A percentile compares a stretch with the other conserved stretches of the same genome.
Conservation (phyloP, 2,329 filamentous ascomycete genomes). For the Beauveria medogensis region DNA sequence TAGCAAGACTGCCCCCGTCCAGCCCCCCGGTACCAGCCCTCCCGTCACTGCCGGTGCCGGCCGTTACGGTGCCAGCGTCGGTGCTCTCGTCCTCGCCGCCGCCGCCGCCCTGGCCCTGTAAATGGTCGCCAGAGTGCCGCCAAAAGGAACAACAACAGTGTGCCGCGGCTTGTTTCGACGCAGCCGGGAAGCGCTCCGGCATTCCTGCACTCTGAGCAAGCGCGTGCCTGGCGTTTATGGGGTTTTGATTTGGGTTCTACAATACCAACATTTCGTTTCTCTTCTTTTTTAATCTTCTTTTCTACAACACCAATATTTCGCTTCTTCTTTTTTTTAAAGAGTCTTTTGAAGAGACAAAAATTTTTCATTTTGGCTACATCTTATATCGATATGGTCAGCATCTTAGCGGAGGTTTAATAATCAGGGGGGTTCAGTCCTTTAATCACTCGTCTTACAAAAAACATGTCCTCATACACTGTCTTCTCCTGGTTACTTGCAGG, state of each 20-base stretch:
- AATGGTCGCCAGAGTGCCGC: not conserved
- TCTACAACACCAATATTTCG: not conserved
- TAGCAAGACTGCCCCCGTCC: conserved; percentile 8
- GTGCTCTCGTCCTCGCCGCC: conserved; percentile 31
- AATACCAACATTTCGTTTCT: conserved; percentile 3
- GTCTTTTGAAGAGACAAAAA: not conserved
- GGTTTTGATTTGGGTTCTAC: not conserved
- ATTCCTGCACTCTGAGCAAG: not conserved
- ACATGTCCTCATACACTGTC: not conserved
- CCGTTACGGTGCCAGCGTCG: conserved; percentile 26
- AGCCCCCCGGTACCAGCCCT: conserved; percentile 11
- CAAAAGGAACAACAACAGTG: not conserved
- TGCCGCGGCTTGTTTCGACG: not conserved
- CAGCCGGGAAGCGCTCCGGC: not conserved
- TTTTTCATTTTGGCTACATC: not conserved
- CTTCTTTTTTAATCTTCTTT: not conserved
- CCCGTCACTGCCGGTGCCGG: conserved; percentile 28
- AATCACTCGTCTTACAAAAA: not conserved
- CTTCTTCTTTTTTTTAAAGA: not conserved
- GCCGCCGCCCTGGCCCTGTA: conserved; percentile 31
- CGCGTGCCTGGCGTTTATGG: not conserved
- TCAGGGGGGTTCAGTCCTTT: not conserved
- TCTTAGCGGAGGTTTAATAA: conserved; percentile 11
- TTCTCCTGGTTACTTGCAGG: not conserved
- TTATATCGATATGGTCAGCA: not conserved